Conservation (phyloP, 768 basidiomycete genomes). For the Boletus subparvulus region DNA sequence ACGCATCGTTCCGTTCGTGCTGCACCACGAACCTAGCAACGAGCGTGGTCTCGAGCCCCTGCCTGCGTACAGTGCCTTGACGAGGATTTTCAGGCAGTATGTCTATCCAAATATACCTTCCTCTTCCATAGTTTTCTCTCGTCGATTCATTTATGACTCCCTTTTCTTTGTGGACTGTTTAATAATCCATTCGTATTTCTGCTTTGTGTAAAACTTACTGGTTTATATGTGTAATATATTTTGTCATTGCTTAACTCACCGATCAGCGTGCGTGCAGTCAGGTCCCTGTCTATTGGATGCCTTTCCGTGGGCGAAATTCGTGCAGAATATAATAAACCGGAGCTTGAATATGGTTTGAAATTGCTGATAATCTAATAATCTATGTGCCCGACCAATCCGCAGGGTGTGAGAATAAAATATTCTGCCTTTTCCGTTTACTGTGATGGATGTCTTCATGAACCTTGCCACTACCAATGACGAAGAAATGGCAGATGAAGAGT, state of each 20-base stretch:
- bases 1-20: slow-evolving; percentile 65
- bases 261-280: neutral
- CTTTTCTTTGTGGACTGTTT: slow-evolving; percentile 13
- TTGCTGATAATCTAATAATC: no score
- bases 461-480: no score
- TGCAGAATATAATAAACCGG: no score
- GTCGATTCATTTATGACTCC: slow-evolving; percentile 3
- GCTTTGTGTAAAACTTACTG: neutral
- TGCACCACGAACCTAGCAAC: slow-evolving; percentile 56
- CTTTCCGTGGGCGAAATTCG: no score
- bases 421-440: no score
- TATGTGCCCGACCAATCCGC: no score
- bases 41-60: slow-evolving; percentile 59
- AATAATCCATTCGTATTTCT: slow-evolving; percentile 4
- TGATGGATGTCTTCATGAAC: no score
- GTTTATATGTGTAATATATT: slow-evolving; percentile 19
- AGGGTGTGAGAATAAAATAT: no score
- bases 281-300: no score
- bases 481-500: no score
- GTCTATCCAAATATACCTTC: slow-evolving; percentile 11
- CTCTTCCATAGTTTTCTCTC: neutral
- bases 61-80: slow-evolving; percentile 24
- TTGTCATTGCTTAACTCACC: neutral
- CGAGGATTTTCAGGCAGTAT: slow-evolving; percentile 27
- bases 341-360: no score